A percentile compares a stretch with the other conserved stretches of the same genome.
Evolutionary conservation across 2,329 filamentous ascomycete genomes (phyloP).

Genomic region (Lachnellula willkommii): DNA sequence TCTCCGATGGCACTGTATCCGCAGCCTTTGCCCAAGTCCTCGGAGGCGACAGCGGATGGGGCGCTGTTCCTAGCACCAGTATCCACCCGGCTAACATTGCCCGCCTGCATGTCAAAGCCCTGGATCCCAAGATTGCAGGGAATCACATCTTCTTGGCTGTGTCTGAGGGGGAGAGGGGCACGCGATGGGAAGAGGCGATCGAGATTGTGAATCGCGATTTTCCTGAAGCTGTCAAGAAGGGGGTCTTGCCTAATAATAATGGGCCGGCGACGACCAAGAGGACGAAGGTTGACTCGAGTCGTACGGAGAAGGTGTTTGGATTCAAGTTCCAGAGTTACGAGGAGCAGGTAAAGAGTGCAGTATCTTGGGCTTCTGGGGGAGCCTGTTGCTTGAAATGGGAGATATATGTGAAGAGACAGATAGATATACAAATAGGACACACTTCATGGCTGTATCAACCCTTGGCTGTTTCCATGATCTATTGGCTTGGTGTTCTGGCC

Average conservation of each 20-base stretch:
- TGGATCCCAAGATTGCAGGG: slow-evolving; percentile 18
- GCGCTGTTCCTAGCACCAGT: slow-evolving; percentile 14
- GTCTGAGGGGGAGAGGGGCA: slow-evolving; percentile 20
- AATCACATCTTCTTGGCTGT: slow-evolving; percentile 21
- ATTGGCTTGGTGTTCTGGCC: no score
- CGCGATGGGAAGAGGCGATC: slow-evolving; percentile 36
- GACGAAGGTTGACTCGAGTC: slow-evolving; percentile 26
- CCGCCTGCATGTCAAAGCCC: slow-evolving; percentile 18
- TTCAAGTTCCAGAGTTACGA: slow-evolving; percentile 32
- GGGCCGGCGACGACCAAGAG: slow-evolving; percentile 12
- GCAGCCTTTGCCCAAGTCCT: slow-evolving; percentile 18
- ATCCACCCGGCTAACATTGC: slow-evolving; percentile 23
- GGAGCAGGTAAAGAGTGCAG: slow-evolving; percentile 34
- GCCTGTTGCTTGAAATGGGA: slow-evolving; percentile 4
- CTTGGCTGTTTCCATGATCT: no score
- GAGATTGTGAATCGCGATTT: slow-evolving; percentile 34
- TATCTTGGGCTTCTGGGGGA: slow-evolving; percentile 30
- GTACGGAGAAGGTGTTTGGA: slow-evolving; percentile 32
- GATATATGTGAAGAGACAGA: not conserved
- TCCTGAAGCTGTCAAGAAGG: slow-evolving; percentile 27
- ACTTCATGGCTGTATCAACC: not conserved
- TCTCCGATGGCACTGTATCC: slow-evolving; percentile 14
- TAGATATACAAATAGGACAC: no score
- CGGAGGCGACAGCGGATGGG: slow-evolving; percentile 17
- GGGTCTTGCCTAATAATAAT: slow-evolving; percentile 23